Evolutionary conservation across 352 stramenopile genomes (phyloP), one percentile per base, ranked within the genome.

Genomic region (Phytophthora vignae): DNA sequence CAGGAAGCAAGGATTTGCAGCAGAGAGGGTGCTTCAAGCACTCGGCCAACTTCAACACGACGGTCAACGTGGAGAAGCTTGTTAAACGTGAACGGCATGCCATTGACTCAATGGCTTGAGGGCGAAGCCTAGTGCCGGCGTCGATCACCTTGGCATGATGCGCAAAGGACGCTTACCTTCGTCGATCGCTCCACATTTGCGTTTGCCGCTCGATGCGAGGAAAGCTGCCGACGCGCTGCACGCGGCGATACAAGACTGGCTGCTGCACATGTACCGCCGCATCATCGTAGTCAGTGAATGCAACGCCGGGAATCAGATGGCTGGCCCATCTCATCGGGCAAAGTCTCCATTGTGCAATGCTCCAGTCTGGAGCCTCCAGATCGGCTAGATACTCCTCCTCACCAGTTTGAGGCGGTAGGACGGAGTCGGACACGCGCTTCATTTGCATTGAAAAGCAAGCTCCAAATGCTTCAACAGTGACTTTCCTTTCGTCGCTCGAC

Each of bases 161-260:
- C 19, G n/a, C 44, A 52, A n/a, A 22, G 19, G 0, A 22, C 10
- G 15, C 17, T 49, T 49, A 17, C 19, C 17, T 22, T 49, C 42
- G 19, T 49, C 17, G 14, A 9, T 17, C 38, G 4, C 38, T 8
- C 42, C 1, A 17, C 10, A 15, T 11, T 27, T 27, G 22, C 22
- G 2, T 4, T 27, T 3, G 22, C 22, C 22, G 22, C 2, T 22
- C 10, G 22, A 31, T 19, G 8, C 22, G 49, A n/a, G 33, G 49
- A 19, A 33, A 36, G 49, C 22, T 55, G 36, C 31, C 55, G 64
- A 71, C 64, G 55, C 64, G 64, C 46, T 55, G 33, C 33, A 71
- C 56, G 56, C 64, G 48, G 44, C 36, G 22, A 29, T 27, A 25
- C 29, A 48, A 38, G 53, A 71, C 56, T 71, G 64, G 56, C 25